Evolutionary conservation across 2,329 filamentous ascomycete genomes (phyloP).

Genomic region (Xylariaceae sp.): DNA sequence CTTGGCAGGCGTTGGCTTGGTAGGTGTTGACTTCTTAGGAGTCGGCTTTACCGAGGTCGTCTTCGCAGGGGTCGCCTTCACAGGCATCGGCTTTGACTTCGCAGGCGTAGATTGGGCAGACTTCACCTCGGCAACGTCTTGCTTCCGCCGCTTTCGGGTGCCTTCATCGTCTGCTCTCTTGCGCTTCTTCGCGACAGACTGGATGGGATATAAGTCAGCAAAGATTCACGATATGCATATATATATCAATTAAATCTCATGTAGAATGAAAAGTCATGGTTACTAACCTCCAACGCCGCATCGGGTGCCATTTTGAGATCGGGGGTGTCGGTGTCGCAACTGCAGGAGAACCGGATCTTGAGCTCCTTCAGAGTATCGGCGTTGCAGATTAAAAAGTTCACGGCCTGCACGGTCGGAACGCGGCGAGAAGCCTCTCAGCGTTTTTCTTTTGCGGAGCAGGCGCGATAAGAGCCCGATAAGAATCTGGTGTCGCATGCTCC

Average conservation of each 20-base stretch:
- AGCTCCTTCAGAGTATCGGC: slow-evolving; percentile 5
- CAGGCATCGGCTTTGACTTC: slow-evolving; percentile 4
- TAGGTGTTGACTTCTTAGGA: slow-evolving; percentile 6
- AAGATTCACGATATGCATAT: background rate
- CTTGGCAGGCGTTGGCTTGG: slow-evolving; percentile 12
- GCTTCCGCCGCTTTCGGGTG: slow-evolving; percentile 39
- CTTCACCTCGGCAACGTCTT: slow-evolving; percentile 22
- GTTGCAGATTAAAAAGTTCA: slow-evolving; percentile 22
- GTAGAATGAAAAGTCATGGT: background rate
- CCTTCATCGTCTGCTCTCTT: slow-evolving; percentile 43
- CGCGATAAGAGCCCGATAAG: slow-evolving; percentile 30
- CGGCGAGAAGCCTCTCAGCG: slow-evolving; percentile 7
- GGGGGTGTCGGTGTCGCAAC: slow-evolving; percentile 5
- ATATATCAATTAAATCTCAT: background rate
- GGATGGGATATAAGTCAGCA: slow-evolving; percentile 11
- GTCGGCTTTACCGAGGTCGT: too few relatives aligned
- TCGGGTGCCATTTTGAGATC: slow-evolving; percentile 27
- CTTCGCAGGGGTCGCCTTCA: too few relatives aligned
- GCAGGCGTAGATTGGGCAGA: slow-evolving; percentile 12
- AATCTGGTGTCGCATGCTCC: slow-evolving; percentile 20
- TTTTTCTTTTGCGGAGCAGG: slow-evolving; percentile 23
- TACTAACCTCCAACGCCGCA: slow-evolving; percentile 25
- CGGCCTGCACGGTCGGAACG: background rate
- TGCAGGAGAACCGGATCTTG: background rate
- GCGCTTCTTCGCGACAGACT: slow-evolving; percentile 41